Evolutionary conservation across 257 asterid species (phyloP).

Genomic region (Agastache rugosa): DNA sequence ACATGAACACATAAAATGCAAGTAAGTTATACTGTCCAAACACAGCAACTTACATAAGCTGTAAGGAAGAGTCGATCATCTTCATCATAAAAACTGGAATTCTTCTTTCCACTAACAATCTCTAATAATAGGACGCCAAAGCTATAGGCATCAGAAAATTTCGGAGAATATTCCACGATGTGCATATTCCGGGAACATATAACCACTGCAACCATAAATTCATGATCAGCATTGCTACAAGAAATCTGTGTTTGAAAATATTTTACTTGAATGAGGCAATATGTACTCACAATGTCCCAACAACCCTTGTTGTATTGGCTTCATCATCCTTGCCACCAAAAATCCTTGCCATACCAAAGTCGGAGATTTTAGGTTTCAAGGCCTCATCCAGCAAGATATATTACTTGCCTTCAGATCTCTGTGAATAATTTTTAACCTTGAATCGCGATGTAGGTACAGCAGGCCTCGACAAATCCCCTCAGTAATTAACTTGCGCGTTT

Average conservation of each 20-base stretch:
- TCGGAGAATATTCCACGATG: constrained; percentile 45
- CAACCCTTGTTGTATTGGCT: constrained; percentile 32
- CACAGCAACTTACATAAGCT: constrained; percentile 53
- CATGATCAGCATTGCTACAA: neutral
- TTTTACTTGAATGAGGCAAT: neutral
- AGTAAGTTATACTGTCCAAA: neutral
- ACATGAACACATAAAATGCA: too few species aligned
- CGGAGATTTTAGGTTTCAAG: constrained; percentile 6
- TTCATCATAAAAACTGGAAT: constrained; percentile 29
- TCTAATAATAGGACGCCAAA: constrained; percentile 51
- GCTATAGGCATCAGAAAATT: constrained; percentile 49
- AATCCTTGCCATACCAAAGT: constrained; percentile 34
- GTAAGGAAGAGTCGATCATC: constrained; percentile 45
- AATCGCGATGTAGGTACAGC: constrained; percentile 37
- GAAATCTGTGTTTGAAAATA: neutral
- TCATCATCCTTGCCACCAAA: constrained; percentile 17
- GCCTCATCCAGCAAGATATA: constrained; percentile 32
- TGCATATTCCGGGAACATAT: constrained; percentile 57
- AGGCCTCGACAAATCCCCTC: constrained; percentile 31
- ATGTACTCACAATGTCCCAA: constrained; percentile 30
- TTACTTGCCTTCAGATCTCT: constrained; percentile 34
- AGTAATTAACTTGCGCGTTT: constrained; percentile 11
- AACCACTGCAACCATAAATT: constrained; percentile 43
- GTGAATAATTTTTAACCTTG: constrained; percentile 37
- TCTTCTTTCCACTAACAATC: constrained; percentile 37